A percentile compares a stretch with the other conserved stretches of the same genome.
These are phyloP conservation scores for Penicillium sp. DNA, from an alignment of 2,329 filamentous ascomycete genomes.

Conservation along the genomic window DNA sequence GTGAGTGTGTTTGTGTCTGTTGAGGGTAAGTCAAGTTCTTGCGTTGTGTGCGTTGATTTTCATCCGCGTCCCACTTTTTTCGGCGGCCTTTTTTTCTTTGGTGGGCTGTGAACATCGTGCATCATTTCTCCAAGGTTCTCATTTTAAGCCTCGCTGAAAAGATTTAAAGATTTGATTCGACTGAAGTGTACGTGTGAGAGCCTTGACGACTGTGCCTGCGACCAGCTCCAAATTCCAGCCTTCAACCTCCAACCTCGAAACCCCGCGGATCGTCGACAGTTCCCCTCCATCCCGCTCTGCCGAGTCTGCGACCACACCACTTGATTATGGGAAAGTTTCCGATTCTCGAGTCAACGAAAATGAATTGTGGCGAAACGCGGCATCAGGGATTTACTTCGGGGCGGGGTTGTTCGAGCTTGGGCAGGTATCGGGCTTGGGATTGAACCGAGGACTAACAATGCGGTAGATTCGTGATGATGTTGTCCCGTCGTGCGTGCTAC, in stretches of 20 bases:
- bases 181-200: slow-evolving; percentile 25
- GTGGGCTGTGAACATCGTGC: slow-evolving; percentile 30
- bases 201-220: background rate
- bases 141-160: slow-evolving; percentile 16
- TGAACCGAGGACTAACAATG: slow-evolving; percentile 15
- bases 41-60: slow-evolving; percentile 5
- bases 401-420: background rate
- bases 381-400: background rate
- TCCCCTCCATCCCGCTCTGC: slow-evolving; percentile 10
- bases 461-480: slow-evolving; percentile 61
- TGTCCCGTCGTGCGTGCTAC: slow-evolving; percentile 80
- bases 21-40: slow-evolving; percentile 1
- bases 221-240: background rate
- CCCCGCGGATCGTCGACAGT: slow-evolving; percentile 7
- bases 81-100: slow-evolving; percentile 19
- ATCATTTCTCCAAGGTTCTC: slow-evolving; percentile 32
- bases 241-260: too few relatives aligned
- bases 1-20: background rate
- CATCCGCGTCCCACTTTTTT: slow-evolving; percentile 15
- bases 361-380: background rate
- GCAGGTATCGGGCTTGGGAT: background rate
- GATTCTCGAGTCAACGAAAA: background rate
- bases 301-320: background rate
- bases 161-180: slow-evolving; percentile 21
- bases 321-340: background rate